Evolutionary conservation across 176 grass and related monocot species (phyloP).

Genomic region (Musa acuminata): DNA sequence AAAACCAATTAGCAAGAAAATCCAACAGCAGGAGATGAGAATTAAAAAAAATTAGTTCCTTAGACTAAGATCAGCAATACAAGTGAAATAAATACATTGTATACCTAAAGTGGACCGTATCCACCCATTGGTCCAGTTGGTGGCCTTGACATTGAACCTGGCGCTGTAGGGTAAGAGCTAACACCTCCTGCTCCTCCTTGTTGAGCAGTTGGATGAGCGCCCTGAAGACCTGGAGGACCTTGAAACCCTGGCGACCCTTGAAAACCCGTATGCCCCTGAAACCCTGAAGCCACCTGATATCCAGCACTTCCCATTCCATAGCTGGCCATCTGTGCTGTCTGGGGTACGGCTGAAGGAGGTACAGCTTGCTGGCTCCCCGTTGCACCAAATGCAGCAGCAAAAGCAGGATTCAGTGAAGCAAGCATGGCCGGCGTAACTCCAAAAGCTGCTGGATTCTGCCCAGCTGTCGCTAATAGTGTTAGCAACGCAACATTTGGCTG

Average conservation of each 20-base stretch:
- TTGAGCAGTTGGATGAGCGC: slow-evolving; percentile 25
- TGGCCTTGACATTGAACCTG: slow-evolving; percentile 37
- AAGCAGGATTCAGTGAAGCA: slow-evolving; percentile 72
- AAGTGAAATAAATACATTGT: slow-evolving; percentile 19
- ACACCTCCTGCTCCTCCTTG: slow-evolving; percentile 28
- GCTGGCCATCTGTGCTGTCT: slow-evolving; percentile 34
- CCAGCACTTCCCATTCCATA: slow-evolving; percentile 54
- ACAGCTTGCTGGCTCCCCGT: slow-evolving; percentile 36
- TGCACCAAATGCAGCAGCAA: slow-evolving; percentile 74
- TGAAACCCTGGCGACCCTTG: slow-evolving; percentile 89
- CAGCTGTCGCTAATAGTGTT: slow-evolving; percentile 76
- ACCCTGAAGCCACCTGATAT: slow-evolving; percentile 45
- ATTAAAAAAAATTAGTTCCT: slow-evolving; percentile 13
- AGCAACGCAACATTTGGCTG: slow-evolving; percentile 87
- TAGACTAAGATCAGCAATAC: slow-evolving; percentile 11
- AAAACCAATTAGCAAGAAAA: slow-evolving; percentile 44
- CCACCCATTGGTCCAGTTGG: slow-evolving; percentile 50
- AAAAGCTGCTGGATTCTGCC: slow-evolving; percentile 68
- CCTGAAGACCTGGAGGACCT: slow-evolving; percentile 47
- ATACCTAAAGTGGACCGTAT: slow-evolving; percentile 78
- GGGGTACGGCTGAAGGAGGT: slow-evolving; percentile 17
- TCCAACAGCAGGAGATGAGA: slow-evolving; percentile 21
- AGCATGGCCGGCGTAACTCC: slow-evolving; percentile 53
- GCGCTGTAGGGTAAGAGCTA: slow-evolving; percentile 57
- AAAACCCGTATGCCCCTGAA: slow-evolving; percentile 74